Conservation (phyloP, 2,329 filamentous ascomycete species). For the Aspergillus alliaceus region DNA sequence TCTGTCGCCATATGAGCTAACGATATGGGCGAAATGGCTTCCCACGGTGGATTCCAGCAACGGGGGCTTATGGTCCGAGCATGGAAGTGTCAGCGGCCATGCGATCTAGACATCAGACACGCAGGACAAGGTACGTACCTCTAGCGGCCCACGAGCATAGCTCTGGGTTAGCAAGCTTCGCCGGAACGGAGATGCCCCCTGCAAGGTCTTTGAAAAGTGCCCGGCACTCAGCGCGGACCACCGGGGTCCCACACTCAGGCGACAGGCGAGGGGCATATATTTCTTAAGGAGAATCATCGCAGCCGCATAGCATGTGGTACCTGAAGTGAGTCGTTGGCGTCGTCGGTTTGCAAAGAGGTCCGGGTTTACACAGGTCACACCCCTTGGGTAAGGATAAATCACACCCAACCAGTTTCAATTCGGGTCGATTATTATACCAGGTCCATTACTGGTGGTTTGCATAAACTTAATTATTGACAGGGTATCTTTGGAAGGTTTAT, state of each 20-base stretch:
- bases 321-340: neutral
- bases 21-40: constrained; percentile 47
- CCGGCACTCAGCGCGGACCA: neutral
- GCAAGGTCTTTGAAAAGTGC: neutral
- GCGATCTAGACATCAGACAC: neutral
- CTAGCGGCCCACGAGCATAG: constrained; percentile 24
- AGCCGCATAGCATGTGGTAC: neutral
- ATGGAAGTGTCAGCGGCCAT: neutral
- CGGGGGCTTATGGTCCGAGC: constrained; percentile 36
- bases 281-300: neutral
- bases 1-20: constrained; percentile 45
- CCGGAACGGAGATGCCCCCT: neutral
- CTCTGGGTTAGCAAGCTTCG: constrained; percentile 23
- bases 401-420: neutral
- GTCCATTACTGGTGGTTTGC: neutral
- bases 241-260: neutral
- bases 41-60: constrained; percentile 49
- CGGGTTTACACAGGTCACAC: neutral
- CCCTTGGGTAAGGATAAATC: neutral
- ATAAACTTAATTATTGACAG: neutral
- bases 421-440: neutral
- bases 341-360: neutral
- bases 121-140: constrained; percentile 10
- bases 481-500: neutral
- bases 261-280: neutral